Percentiles rank a stretch among this genome's conserved stretches.
phyloP scores from a whole-genome alignment of 768 basidiomycete species.

The Amanita brunnescens region DNA sequence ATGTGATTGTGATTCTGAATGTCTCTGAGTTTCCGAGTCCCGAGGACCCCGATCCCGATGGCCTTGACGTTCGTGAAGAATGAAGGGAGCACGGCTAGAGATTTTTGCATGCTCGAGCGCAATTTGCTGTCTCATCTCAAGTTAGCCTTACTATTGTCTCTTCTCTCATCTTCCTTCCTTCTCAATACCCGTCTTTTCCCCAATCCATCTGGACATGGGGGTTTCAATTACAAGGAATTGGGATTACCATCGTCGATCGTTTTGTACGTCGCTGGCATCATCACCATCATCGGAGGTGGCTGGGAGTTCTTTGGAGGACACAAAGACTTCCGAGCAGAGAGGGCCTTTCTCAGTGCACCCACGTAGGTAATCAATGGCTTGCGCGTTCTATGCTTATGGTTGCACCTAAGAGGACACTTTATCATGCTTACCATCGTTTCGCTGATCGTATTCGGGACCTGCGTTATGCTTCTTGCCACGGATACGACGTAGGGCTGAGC shows the following conservation, averaged over 20 bases:
- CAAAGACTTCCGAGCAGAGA: constrained; percentile 44
- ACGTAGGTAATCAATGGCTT: constrained; percentile 32
- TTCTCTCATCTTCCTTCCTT: constrained; percentile 56
- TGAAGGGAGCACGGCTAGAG: constrained; percentile 55
- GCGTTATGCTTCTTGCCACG: constrained; percentile 38
- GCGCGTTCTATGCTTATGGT: not conserved
- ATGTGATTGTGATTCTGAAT: constrained; percentile 18
- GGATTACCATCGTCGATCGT: constrained; percentile 44
- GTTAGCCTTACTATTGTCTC: constrained; percentile 52
- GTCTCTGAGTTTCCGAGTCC: too few species aligned
- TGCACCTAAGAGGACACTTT: constrained; percentile 34
- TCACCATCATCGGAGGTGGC: constrained; percentile 44
- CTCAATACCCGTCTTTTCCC: constrained; percentile 53
- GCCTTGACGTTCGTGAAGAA: constrained; percentile 16
- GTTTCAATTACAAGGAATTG: constrained; percentile 14
- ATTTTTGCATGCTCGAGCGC: constrained; percentile 73
- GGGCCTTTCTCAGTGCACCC: constrained; percentile 50
- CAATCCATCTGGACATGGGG: constrained; percentile 15
- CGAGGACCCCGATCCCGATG: not conserved
- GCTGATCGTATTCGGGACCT: constrained; percentile 40
- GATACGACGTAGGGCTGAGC: constrained; percentile 13
- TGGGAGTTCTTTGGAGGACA: constrained; percentile 63
- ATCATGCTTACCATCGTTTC: constrained; percentile 43
- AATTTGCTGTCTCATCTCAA: constrained; percentile 65
- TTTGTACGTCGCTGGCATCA: constrained; percentile 43